These are phyloP conservation scores for Aspergillus asperescens DNA, from an alignment of 495 filamentous ascomycete species.

Conservation along the genomic window DNA sequence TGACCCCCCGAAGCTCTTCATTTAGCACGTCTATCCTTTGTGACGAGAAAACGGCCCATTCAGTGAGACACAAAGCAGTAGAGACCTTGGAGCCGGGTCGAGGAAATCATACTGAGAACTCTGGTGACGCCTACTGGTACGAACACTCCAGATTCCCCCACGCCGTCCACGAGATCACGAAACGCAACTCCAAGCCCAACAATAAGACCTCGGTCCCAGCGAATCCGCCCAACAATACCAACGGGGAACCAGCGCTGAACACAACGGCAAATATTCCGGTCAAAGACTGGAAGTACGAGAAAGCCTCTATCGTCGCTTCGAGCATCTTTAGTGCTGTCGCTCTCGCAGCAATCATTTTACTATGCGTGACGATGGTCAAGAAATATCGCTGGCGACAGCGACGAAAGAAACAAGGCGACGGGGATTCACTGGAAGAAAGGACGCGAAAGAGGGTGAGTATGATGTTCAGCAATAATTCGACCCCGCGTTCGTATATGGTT, in stretches of 20 bases:
- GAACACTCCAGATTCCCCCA: neutral
- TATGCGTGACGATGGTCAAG: constrained; percentile 13
- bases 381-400: constrained; percentile 10
- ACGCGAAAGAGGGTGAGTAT: constrained; percentile 12
- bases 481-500: constrained; percentile 12
- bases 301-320: constrained; percentile 20
- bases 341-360: constrained; percentile 12
- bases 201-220: neutral
- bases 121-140: neutral
- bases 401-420: constrained; percentile 3
- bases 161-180: neutral
- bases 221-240: neutral
- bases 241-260: neutral
- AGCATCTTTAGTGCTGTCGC: constrained; percentile 14
- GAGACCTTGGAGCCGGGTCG: neutral
- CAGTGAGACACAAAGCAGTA: neutral
- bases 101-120: neutral
- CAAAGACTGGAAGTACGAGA: constrained; percentile 18
- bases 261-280: constrained; percentile 5
- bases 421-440: neutral
- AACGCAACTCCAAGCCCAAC: neutral
- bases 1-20: neutral
- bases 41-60: neutral
- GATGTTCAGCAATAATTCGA: constrained; percentile 13
- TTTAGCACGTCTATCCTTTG: constrained; percentile 8